These are phyloP conservation scores for Nannochloris sp. DNA, from an alignment of 139 green algal species.

Conservation along the genomic window DNA sequence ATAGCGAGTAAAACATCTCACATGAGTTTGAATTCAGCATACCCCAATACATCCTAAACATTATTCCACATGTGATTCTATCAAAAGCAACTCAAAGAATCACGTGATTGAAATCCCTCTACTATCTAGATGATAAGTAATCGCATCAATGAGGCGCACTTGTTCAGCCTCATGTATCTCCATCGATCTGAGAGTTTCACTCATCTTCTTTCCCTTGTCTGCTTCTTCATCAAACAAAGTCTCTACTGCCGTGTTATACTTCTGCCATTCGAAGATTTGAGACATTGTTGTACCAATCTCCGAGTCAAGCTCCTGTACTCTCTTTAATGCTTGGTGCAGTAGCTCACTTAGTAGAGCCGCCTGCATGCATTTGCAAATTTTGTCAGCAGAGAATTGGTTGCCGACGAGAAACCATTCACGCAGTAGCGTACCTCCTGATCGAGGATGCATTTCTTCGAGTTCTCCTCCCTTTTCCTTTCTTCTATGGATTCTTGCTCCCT, in stretches of 20 bases:
- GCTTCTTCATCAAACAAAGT: not conserved
- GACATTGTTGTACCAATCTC: not conserved
- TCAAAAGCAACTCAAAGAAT: not conserved
- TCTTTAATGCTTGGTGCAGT: not conserved
- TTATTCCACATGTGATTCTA: not conserved
- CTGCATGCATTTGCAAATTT: not conserved
- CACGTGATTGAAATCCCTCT: not conserved
- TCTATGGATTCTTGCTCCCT: not conserved
- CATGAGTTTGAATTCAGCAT: not conserved
- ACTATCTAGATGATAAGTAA: not conserved
- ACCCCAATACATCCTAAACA: no score
- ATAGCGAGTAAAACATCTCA: slow-evolving; percentile 15
- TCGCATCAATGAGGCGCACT: not conserved
- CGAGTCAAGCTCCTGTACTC: not conserved
- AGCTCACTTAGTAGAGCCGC: not conserved
- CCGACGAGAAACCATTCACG: no score
- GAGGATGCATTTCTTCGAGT: no score
- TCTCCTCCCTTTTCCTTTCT: not conserved
- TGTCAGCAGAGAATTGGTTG: no score
- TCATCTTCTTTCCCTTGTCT: not conserved
- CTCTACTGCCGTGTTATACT: not conserved
- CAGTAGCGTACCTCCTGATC: no score
- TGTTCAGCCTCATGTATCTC: not conserved
- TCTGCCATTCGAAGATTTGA: not conserved
- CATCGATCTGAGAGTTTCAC: not conserved